Percentiles rank a stretch among this genome's conserved stretches.
phyloP scores from a whole-genome alignment of 257 asterid genomes.

The Nemophila menziesii region DNA sequence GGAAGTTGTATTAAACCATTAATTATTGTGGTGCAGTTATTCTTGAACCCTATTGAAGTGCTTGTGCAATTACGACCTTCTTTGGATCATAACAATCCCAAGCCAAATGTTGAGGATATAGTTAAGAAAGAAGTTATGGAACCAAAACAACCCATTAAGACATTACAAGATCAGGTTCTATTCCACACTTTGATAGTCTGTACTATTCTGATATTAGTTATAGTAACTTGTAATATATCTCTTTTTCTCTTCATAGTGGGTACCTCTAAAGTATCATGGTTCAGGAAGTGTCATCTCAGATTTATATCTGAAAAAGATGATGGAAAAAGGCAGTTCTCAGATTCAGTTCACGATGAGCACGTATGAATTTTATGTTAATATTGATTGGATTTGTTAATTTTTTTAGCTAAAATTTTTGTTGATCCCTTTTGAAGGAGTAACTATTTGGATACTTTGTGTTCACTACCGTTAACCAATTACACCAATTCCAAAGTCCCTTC shows the following conservation, averaged over 20 bases:
- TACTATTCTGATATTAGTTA: neutral
- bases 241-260: constrained; percentile 44
- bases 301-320: constrained; percentile 38
- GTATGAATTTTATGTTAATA: constrained; percentile 33
- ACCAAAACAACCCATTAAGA: constrained; percentile 28
- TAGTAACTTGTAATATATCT: constrained; percentile 5
- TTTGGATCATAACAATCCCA: constrained; percentile 30
- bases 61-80: constrained; percentile 86
- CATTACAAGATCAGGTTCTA: constrained; percentile 48
- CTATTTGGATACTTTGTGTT: constrained; percentile 60
- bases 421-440: constrained; percentile 41
- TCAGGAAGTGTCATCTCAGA: constrained; percentile 43
- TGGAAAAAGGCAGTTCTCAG: constrained; percentile 30
- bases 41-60: constrained; percentile 72
- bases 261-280: constrained; percentile 57
- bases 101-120: constrained; percentile 22
- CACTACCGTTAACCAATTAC: constrained; percentile 31
- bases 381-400: constrained; percentile 5
- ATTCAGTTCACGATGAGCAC: constrained; percentile 57
- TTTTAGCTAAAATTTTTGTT: neutral
- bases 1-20: no score
- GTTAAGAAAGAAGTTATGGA: constrained; percentile 32
- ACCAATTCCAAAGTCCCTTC: constrained; percentile 30
- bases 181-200: constrained; percentile 5
- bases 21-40: constrained; percentile 53